A percentile compares a stretch with the other conserved stretches of the same genome.
Evolutionary conservation across 108 stramenopile genomes (phyloP).

Genomic region (Stephanodiscus minutulus): DNA sequence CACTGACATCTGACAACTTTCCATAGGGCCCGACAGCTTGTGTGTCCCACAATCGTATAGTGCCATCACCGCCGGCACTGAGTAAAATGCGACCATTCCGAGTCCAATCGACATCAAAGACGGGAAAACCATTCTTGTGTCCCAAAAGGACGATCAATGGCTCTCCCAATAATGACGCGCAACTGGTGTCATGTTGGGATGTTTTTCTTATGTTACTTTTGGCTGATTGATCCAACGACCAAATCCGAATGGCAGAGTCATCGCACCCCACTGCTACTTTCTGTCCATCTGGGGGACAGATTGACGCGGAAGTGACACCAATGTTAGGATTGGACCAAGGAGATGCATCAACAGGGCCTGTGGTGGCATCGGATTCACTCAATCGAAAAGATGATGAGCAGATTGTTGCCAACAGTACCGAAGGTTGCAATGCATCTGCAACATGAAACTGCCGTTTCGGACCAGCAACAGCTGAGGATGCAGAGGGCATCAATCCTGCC

Average conservation of each 20-base stretch:
- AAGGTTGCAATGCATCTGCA: slow-evolving; percentile 71
- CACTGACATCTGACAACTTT: slow-evolving; percentile 39
- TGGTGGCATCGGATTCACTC: slow-evolving; percentile 41
- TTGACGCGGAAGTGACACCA: slow-evolving; percentile 75
- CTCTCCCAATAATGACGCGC: slow-evolving; percentile 36
- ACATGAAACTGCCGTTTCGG: slow-evolving; percentile 18
- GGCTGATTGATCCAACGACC: slow-evolving; percentile 40
- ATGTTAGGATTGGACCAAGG: slow-evolving; percentile 83
- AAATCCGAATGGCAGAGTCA: slow-evolving; percentile 81
- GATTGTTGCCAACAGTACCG: slow-evolving; percentile 67
- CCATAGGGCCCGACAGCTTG: slow-evolving; percentile 79
- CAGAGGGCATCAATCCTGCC: slow-evolving; percentile 28
- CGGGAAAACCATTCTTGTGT: slow-evolving; percentile 89
- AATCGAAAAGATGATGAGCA: slow-evolving; percentile 35
- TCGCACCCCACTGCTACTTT: slow-evolving; percentile 84
- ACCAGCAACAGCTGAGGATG: slow-evolving; percentile 6
- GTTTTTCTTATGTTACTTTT: slow-evolving; percentile 24
- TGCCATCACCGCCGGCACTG: slow-evolving; percentile 88
- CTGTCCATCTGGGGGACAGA: slow-evolving; percentile 80
- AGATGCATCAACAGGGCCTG: slow-evolving; percentile 26
- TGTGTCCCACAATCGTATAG: slow-evolving; percentile 88
- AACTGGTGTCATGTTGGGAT: slow-evolving; percentile 15
- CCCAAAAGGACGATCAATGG: slow-evolving; percentile 76
- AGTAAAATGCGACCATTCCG: slow-evolving; percentile 78
- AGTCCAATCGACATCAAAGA: slow-evolving; percentile 90